These are phyloP conservation scores for Trichosporon asahii DNA, from an alignment of 1,284 basidiomycete species.

Conservation along the genomic window DNA sequence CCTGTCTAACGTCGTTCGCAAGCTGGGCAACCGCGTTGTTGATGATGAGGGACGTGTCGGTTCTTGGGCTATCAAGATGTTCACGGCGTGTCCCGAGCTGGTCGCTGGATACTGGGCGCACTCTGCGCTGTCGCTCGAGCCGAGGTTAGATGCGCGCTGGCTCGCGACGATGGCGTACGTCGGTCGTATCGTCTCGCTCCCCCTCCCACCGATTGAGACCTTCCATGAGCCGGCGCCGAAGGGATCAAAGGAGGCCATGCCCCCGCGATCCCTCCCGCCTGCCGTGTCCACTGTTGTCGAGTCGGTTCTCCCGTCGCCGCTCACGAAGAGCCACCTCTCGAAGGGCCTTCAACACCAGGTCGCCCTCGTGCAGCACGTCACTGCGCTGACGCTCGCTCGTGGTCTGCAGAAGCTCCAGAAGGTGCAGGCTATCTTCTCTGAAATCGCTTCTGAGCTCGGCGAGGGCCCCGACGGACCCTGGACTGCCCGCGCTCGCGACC, in stretches of 20 bases:
- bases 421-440: slow-evolving; percentile 58
- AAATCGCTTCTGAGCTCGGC: slow-evolving; percentile 60
- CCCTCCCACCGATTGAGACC: slow-evolving; percentile 61
- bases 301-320: slow-evolving; percentile 69
- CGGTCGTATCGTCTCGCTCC: slow-evolving; percentile 69
- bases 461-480: slow-evolving; percentile 62
- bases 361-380: slow-evolving; percentile 75
- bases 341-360: slow-evolving; percentile 71
- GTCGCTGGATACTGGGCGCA: slow-evolving; percentile 75
- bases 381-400: slow-evolving; percentile 68
- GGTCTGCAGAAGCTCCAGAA: slow-evolving; percentile 66
- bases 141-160: slow-evolving; percentile 82
- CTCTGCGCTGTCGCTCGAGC: slow-evolving; percentile 73
- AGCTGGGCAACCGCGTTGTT: slow-evolving; percentile 63
- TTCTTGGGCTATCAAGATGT: slow-evolving; percentile 73
- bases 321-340: slow-evolving; percentile 67
- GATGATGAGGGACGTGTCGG: slow-evolving; percentile 77
- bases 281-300: slow-evolving; percentile 66
- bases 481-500: slow-evolving; percentile 60
- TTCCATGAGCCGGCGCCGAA: slow-evolving; percentile 54
- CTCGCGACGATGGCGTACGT: slow-evolving; percentile 80
- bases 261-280: slow-evolving; percentile 67
- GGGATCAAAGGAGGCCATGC: slow-evolving; percentile 42
- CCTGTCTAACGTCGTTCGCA: slow-evolving; percentile 68
- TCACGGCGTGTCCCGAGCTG: slow-evolving; percentile 78